These are phyloP conservation scores for Dactylonectria macrodidyma DNA, from an alignment of 2,329 filamentous ascomycete species.

Conservation along the genomic window DNA sequence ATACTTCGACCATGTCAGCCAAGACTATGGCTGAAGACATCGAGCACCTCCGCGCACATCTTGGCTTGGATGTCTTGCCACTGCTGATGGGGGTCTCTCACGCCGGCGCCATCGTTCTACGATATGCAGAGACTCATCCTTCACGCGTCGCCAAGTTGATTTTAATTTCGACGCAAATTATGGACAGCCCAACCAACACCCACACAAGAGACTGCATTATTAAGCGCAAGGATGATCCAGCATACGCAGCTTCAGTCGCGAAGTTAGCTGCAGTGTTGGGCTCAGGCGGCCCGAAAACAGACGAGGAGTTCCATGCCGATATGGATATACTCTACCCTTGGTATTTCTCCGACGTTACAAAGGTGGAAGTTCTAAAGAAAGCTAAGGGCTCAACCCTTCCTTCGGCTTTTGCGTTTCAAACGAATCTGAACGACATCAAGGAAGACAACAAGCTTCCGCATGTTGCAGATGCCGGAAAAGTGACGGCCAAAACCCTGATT, in stretches of 20 bases:
- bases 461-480: slow-evolving; percentile 13
- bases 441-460: slow-evolving; percentile 11
- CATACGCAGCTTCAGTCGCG: slow-evolving; percentile 1
- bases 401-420: slow-evolving; percentile 8
- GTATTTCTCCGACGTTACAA: slow-evolving; percentile 13
- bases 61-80: slow-evolving; percentile 9
- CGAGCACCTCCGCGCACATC: slow-evolving; percentile 14
- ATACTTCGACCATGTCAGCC: slow-evolving; percentile 15
- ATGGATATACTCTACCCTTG: slow-evolving; percentile 16
- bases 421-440: slow-evolving; percentile 10
- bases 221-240: slow-evolving; percentile 15
- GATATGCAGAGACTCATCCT: slow-evolving; percentile 16
- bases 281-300: slow-evolving; percentile 13
- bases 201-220: slow-evolving; percentile 6
- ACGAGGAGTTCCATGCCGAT: slow-evolving; percentile 13
- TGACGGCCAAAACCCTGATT: slow-evolving; percentile 22
- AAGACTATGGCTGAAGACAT: slow-evolving; percentile 25
- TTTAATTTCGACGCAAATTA: slow-evolving; percentile 12
- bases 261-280: background rate
- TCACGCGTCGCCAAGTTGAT: slow-evolving; percentile 16
- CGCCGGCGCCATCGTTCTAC: slow-evolving; percentile 11
- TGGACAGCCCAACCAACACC: slow-evolving; percentile 18
- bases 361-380: slow-evolving; percentile 3
- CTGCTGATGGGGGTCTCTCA: slow-evolving; percentile 14
- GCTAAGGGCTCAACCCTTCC: slow-evolving; percentile 1